Evolutionary conservation across 257 asterid species (phyloP).

Genomic region (Scutellaria minor): DNA sequence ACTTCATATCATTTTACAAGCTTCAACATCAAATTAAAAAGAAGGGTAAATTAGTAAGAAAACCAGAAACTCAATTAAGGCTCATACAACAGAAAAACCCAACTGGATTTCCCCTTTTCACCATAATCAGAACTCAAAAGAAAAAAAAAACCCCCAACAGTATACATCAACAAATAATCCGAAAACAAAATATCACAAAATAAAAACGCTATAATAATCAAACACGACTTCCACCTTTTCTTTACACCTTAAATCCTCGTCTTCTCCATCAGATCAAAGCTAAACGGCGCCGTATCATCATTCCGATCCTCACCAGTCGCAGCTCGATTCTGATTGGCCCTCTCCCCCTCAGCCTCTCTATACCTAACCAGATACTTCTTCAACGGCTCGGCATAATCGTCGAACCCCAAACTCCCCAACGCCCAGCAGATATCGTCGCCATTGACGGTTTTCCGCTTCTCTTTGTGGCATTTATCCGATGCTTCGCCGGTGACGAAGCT

Average conservation of each 20-base stretch:
- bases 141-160: neutral
- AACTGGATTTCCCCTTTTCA: slow-evolving; percentile 1
- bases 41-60: slow-evolving; percentile 7
- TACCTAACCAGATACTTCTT: slow-evolving; percentile 45
- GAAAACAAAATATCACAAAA: neutral
- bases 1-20: neutral
- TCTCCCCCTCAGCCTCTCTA: slow-evolving; percentile 60
- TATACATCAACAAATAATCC: slow-evolving; percentile 9
- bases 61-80: slow-evolving; percentile 10
- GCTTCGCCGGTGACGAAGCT: slow-evolving; percentile 71
- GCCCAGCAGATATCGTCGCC: slow-evolving; percentile 68
- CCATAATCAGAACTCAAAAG: neutral
- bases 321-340: slow-evolving; percentile 44
- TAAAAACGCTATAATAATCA: neutral
- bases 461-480: slow-evolving; percentile 54
- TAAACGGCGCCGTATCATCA: slow-evolving; percentile 6
- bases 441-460: slow-evolving; percentile 60
- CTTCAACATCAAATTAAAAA: slow-evolving; percentile 14
- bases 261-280: slow-evolving; percentile 32
- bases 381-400: slow-evolving; percentile 46
- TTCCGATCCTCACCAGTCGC: neutral
- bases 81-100: slow-evolving; percentile 25
- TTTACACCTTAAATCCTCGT: slow-evolving; percentile 26
- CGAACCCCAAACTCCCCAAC: slow-evolving; percentile 53
- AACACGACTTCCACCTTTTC: neutral